phyloP scores from a whole-genome alignment of 192 early-diverging fungal genomes.

The Martensiomyces pterosporus region DNA sequence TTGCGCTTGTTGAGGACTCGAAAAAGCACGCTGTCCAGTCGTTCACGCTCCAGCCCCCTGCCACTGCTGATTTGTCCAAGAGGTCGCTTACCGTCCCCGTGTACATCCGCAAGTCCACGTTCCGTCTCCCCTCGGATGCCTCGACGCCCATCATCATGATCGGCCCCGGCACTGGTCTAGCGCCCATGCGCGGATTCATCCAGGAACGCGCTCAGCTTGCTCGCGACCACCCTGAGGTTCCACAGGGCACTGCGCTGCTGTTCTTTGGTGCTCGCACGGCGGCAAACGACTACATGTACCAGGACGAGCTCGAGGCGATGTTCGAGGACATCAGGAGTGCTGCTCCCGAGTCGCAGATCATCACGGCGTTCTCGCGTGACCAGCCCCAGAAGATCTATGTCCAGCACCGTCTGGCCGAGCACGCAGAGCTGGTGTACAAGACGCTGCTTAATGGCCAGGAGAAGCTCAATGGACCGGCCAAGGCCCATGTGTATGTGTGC shows the following conservation, averaged over 20 bases:
- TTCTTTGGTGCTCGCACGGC: constrained; percentile 93
- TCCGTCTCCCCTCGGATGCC: constrained; percentile 84
- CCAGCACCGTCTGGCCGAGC: constrained; percentile 79
- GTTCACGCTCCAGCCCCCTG: constrained; percentile 31
- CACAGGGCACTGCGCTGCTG: constrained; percentile 75
- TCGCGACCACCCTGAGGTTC: constrained; percentile 52
- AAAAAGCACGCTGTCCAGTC: constrained; percentile 32
- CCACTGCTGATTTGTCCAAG: not conserved
- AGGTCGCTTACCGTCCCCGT: constrained; percentile 56
- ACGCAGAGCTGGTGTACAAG: constrained; percentile 75
- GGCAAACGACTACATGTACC: constrained; percentile 87
- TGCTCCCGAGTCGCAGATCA: constrained; percentile 59
- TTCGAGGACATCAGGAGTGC: constrained; percentile 56
- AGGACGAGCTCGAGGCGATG: constrained; percentile 66
- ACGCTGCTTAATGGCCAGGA: constrained; percentile 64
- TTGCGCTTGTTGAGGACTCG: constrained; percentile 6
- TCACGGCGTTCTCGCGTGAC: constrained; percentile 91
- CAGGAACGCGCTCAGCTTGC: constrained; percentile 73
- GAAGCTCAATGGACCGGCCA: constrained; percentile 30
- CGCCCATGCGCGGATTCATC: constrained; percentile 96
- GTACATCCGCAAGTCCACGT: constrained; percentile 84
- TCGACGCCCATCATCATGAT: constrained; percentile 89
- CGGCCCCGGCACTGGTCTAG: constrained; percentile 98
- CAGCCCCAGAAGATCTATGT: constrained; percentile 89
- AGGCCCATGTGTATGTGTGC: constrained; percentile 85